Evolutionary conservation across 1,284 basidiomycete species (phyloP).

Genomic region (Malassezia globosa): DNA sequence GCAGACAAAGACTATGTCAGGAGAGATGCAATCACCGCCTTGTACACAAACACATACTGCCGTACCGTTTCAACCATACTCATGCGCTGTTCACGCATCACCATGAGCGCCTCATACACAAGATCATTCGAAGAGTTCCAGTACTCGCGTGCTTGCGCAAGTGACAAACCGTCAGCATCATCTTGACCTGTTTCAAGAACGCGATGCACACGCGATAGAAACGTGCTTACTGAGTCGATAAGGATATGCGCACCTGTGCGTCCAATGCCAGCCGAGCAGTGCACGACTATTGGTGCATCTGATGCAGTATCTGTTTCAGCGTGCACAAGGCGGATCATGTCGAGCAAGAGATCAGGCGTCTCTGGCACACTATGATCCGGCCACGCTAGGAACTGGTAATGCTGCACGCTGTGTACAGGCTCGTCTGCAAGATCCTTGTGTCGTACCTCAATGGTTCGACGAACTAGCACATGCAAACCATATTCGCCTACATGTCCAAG

Average conservation of each 20-base stretch:
- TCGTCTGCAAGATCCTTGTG: conserved; percentile 8
- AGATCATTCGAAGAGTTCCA: conserved; percentile 12
- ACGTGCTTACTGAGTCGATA: conserved; percentile 34
- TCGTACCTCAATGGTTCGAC: conserved; percentile 25
- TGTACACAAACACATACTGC: conserved; percentile 43
- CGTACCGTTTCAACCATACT: conserved; percentile 39
- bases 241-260: conserved; percentile 41
- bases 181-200: not conserved
- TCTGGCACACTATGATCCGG: conserved; percentile 44
- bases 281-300: conserved; percentile 34
- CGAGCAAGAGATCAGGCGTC: conserved; percentile 29
- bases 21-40: conserved; percentile 30
- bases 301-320: not conserved
- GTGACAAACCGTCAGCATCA: not conserved
- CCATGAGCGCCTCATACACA: conserved; percentile 5
- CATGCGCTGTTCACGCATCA: conserved; percentile 43
- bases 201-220: conserved; percentile 21
- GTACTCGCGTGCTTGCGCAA: not conserved
- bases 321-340: conserved; percentile 28
- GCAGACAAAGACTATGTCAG: too few species aligned
- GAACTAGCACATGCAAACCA: conserved; percentile 20
- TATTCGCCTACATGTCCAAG: not conserved
- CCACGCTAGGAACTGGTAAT: conserved; percentile 40
- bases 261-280: conserved; percentile 46
- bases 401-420: conserved; percentile 18